Base-by-base conservation (phyloP, 371 early-diverging fungal genomes). In the Mortierella sp. region DNA sequence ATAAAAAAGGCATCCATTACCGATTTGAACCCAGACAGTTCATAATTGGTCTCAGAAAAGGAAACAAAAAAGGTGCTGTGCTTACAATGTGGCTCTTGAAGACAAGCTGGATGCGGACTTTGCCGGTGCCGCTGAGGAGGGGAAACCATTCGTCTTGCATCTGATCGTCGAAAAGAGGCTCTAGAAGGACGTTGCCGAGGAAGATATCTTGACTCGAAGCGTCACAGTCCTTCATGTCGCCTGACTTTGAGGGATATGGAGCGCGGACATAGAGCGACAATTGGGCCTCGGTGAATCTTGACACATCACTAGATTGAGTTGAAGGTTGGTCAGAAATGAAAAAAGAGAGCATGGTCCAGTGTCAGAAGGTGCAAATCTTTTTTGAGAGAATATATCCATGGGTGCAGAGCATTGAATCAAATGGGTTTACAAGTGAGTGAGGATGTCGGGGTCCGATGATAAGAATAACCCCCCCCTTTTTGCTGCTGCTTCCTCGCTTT, bases 201-300 rank as follows among this genome's bases (percentile, higher is more conserved):
- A 95, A 95, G 43, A 93, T 90, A 70, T 94, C 93, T 70, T 92
- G 90, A 41, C 86, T 87, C 38, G 87, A 79, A 71, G 80, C 83
- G 44, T 87, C 84, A 72, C 84, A 90, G 87, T 91, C 73, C 81
- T 84, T 87, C 89, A 87, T 74, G 81, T 78, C 48, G 83, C 79
- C 75, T 48, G 16, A 72, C 81, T 38, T 86, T 82, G 58, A 32
- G 2, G 84, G 87, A 43, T 79, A 85, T 29, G 92, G 91, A 18
- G 93, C 93, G 74, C 96, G 94, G 88, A 96, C 90, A 84, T 97
- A 97, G 70, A 98, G 93, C 35, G 96, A 96, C 48, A 97, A 92
- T 71, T 94, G 93, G 12, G 97, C 94, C 27, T 96, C 96, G 16
- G 95, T 93, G 70, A 92, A 94, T 73, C 97, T 93, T 54, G 96